Base-by-base conservation (phyloP, 371 early-diverging fungal genomes). In the Mortierella sp. region DNA sequence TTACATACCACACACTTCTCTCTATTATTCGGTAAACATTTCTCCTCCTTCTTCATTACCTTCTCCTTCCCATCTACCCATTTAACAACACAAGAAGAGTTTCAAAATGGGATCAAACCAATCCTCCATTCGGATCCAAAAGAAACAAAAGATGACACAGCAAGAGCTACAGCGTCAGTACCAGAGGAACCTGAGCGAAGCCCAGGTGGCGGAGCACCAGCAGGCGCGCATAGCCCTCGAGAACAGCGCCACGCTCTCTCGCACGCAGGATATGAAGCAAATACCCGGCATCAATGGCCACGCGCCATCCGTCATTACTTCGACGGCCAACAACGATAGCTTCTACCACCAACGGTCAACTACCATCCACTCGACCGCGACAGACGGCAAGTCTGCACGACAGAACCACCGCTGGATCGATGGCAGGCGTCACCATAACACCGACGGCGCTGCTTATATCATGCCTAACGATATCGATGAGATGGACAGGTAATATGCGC, bases 391-490 rank as follows among this genome's bases (percentile, higher is more conserved):
- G 31, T 16, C 34, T 54, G 63, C 55, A 14, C 75, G 71, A n/a
- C 86, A 79, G 74, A 86, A 86, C 73, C 78, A 60, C 55, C 77
- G 87, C 7, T 91, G 89, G 84, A 87, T 86, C 55, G 88, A 89
- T 50, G 93, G 93, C 9, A 81, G 93, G 74, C 87, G 89, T 72
- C 91, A 89, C 58, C 89, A 91, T 68, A 87, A 90, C 74, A 80
- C 83, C 28, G 84, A 88, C 24, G 85, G 81, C 1, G 89, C 89
- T 0, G 55, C 87, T 16, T 93, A 93, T 80, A 74, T 91, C n/a
- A 80, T 93, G 2, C 93, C 93, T 0, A 90, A 90, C 70, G 92
- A 93, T 55, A 90, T 90, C 74, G 89, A 81, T 54, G 88, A 88
- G 73, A 82, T 84, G 85, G 84, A 88, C 60, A 86, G 87, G 87